Conservation (phyloP, 768 basidiomycete genomes). For the Mycena belliarum region DNA sequence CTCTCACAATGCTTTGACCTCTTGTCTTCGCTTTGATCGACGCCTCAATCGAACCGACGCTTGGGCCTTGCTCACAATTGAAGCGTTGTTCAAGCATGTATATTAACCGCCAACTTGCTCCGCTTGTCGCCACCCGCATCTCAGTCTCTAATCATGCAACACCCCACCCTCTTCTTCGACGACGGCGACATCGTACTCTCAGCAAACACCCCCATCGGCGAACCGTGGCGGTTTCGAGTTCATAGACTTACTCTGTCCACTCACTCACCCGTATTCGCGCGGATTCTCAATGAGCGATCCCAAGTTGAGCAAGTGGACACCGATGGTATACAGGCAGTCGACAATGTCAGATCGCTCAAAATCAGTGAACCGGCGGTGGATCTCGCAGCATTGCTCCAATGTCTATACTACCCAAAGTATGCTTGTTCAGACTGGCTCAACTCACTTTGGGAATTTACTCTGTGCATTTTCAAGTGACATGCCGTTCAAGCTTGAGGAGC, state of each 20-base stretch:
- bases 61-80: no score
- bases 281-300: not conserved
- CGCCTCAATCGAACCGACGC: no score
- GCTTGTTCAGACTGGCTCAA: not conserved
- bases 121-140: no score
- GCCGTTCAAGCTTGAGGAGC: not conserved
- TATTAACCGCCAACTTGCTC: not conserved
- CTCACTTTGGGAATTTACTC: no score
- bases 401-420: not conserved
- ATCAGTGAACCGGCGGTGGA: not conserved
- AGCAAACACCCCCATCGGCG: not conserved
- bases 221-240: not conserved
- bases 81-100: not conserved
- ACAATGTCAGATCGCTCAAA: not conserved
- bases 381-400: not conserved
- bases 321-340: not conserved
- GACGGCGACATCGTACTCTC: constrained; percentile 1
- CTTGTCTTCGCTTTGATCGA: no score
- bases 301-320: not conserved
- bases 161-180: not conserved
- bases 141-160: no score
- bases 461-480: not conserved
- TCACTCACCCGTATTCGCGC: not conserved
- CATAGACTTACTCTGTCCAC: not conserved
- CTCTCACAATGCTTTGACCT: no score